phyloP scores from a whole-genome alignment of 1,284 basidiomycete genomes.

The Apiotrichum siamense region DNA sequence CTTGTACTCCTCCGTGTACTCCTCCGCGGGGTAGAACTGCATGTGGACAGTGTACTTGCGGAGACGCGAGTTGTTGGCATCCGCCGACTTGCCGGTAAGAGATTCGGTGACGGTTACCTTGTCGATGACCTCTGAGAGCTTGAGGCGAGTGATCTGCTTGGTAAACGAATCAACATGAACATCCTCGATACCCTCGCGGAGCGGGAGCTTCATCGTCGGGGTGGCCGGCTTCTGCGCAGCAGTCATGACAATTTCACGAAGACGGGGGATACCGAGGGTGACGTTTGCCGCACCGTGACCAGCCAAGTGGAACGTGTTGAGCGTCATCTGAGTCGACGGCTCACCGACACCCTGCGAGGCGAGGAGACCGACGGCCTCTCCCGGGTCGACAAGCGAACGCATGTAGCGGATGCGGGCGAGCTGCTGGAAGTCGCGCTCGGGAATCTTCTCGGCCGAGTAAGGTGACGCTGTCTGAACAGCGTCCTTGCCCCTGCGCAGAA shows the following conservation, averaged over 20 bases:
- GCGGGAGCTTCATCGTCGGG: slow-evolving; percentile 91
- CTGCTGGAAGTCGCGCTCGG: slow-evolving; percentile 61
- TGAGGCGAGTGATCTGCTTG: slow-evolving; percentile 80
- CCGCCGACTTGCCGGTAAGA: slow-evolving; percentile 59
- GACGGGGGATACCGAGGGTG: slow-evolving; percentile 95
- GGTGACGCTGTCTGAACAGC: slow-evolving; percentile 50
- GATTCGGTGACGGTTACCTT: slow-evolving; percentile 75
- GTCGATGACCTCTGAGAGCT: slow-evolving; percentile 85
- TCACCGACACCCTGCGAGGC: slow-evolving; percentile 99
- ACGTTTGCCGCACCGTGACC: slow-evolving; percentile 99
- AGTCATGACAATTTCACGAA: slow-evolving; percentile 99
- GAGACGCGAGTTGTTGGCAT: slow-evolving; percentile 54
- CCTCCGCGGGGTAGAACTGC: slow-evolving; percentile 76
- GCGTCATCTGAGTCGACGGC: slow-evolving; percentile 99
- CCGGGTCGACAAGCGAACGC: slow-evolving; percentile 89
- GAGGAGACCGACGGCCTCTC: slow-evolving; percentile 92
- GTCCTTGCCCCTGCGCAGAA: slow-evolving; percentile 53
- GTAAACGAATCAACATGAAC: slow-evolving; percentile 71
- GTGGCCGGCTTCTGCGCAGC: slow-evolving; percentile 95
- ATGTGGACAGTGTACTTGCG: slow-evolving; percentile 80
- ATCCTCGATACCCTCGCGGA: slow-evolving; percentile 54
- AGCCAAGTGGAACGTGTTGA: slow-evolving; percentile 99
- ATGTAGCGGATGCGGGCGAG: slow-evolving; percentile 89
- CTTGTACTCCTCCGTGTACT: slow-evolving; percentile 82
- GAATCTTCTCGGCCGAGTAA: slow-evolving; percentile 30